Evolutionary conservation across 768 basidiomycete genomes (phyloP).

Genomic region (Lactarius sanguifluus): DNA sequence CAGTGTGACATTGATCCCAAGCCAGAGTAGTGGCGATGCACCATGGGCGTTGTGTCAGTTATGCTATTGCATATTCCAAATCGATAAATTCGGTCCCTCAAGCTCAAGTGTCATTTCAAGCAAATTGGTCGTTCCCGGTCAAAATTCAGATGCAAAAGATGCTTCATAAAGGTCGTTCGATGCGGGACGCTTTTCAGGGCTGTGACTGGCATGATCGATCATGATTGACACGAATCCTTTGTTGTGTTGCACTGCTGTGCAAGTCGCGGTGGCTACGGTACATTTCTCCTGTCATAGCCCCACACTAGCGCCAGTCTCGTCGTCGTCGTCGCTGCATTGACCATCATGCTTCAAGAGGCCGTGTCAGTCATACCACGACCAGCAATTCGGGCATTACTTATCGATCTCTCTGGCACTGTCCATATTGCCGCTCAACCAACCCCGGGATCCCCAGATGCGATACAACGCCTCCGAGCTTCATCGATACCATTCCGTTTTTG

Average conservation of each 20-base stretch:
- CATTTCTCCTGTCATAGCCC: not conserved
- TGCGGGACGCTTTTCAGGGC: not conserved
- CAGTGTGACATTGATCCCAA: not conserved
- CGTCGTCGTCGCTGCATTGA: not conserved
- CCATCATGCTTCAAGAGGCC: not conserved
- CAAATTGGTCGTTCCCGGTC: no score
- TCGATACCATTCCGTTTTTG: conserved; percentile 52
- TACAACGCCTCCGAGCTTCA: conserved; percentile 37
- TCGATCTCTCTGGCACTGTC: conserved; percentile 70
- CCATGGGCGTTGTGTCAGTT: not conserved
- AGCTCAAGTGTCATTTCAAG: not conserved
- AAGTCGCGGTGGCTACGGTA: not conserved
- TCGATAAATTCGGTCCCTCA: no score
- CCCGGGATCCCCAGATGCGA: conserved; percentile 47
- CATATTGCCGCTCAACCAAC: conserved; percentile 54
- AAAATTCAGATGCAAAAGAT: not conserved
- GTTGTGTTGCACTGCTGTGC: no score
- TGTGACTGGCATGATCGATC: not conserved
- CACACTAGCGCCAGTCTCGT: not conserved
- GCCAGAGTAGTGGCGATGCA: not conserved
- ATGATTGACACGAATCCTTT: not conserved
- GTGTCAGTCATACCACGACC: conserved; percentile 35
- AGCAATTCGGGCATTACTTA: conserved; percentile 50
- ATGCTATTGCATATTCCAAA: no score
- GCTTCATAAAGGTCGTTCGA: not conserved